Evolutionary conservation across 768 basidiomycete genomes (phyloP).

Genomic region (Suillus paluster): DNA sequence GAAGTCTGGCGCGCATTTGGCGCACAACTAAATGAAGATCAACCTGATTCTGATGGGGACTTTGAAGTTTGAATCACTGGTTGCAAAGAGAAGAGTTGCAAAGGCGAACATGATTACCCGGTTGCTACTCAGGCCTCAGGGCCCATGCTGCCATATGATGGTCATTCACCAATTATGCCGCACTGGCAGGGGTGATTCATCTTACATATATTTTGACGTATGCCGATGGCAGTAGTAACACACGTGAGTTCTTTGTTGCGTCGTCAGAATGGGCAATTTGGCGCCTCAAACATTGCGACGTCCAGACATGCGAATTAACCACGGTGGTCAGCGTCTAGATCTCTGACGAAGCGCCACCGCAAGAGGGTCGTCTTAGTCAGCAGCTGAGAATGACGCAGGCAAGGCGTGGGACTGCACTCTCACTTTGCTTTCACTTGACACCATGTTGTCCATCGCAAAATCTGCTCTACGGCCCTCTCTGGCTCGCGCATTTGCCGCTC

Average conservation of each 20-base stretch:
- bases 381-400: neutral
- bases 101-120: neutral
- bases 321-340: too few relatives aligned
- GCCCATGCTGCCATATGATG: neutral
- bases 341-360: too few relatives aligned
- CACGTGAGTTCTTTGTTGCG: neutral
- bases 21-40: neutral
- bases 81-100: too few relatives aligned
- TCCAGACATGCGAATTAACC: neutral
- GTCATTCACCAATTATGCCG: neutral
- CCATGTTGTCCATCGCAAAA: conserved; percentile 57
- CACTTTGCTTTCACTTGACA: conserved; percentile 16
- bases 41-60: neutral
- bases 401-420: neutral
- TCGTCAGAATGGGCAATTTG: neutral
- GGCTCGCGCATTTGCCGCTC: conserved; percentile 49
- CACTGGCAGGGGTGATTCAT: too few relatives aligned
- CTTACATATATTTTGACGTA: neutral
- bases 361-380: neutral
- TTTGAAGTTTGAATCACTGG: too few relatives aligned
- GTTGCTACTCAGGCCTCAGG: neutral
- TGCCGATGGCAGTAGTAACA: neutral
- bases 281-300: neutral
- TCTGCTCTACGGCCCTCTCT: conserved; percentile 47
- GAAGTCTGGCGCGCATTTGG: neutral